These are phyloP conservation scores for Fusarium poae DNA, from an alignment of 2,329 filamentous ascomycete species.

Conservation along the genomic window DNA sequence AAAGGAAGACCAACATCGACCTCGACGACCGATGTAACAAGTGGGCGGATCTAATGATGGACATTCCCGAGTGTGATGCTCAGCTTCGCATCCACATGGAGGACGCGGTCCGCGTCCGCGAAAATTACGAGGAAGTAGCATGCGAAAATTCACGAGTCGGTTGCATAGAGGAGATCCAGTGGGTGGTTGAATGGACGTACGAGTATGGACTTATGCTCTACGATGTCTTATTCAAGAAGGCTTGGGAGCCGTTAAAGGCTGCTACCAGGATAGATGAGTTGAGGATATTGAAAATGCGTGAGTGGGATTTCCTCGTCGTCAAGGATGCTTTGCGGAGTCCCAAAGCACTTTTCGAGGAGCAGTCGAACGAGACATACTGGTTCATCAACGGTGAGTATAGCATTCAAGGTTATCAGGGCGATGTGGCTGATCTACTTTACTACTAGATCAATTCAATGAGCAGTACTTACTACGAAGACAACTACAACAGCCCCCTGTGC, in stretches of 20 bases:
- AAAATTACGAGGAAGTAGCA: constrained; percentile 17
- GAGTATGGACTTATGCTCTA: constrained; percentile 47
- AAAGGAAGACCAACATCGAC: constrained; percentile 1
- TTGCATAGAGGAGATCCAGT: constrained; percentile 47
- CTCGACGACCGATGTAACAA: constrained; percentile 18
- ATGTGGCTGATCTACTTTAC: constrained; percentile 14
- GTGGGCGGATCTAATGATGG: constrained; percentile 22
- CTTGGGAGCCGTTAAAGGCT: constrained; percentile 9
- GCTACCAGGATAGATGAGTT: constrained; percentile 30
- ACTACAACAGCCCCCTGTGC: not conserved
- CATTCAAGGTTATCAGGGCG: not conserved
- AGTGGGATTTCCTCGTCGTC: constrained; percentile 45
- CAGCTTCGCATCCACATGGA: not conserved
- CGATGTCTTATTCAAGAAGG: constrained; percentile 24
- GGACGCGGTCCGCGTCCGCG: constrained; percentile 13
- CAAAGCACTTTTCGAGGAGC: constrained; percentile 28
- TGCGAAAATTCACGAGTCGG: constrained; percentile 1
- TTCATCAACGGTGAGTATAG: constrained; percentile 14
- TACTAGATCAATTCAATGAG: constrained; percentile 6
- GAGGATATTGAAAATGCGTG: constrained; percentile 12
- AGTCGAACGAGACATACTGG: constrained; percentile 30
- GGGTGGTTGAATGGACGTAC: constrained; percentile 47
- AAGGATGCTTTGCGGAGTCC: constrained; percentile 35
- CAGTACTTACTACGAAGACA: constrained; percentile 1
- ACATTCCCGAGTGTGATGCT: not conserved